Evolutionary conservation across 495 filamentous ascomycete genomes (phyloP).

Genomic region (Lepraria neglecta): DNA sequence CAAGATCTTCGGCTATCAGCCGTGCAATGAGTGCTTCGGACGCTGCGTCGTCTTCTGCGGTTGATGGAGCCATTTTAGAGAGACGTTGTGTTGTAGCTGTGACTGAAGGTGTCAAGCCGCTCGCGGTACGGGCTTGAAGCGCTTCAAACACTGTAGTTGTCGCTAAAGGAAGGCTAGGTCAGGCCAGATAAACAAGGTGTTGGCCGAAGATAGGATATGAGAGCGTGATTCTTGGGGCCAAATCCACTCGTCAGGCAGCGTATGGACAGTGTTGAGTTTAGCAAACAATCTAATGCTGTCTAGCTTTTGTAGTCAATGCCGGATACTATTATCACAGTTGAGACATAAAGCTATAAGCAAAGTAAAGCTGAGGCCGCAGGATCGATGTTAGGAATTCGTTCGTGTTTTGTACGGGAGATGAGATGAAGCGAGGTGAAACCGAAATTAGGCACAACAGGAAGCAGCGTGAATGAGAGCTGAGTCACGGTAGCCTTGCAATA

Average conservation of each 20-base stretch:
- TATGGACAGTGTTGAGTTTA: not conserved
- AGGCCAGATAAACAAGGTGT: not conserved
- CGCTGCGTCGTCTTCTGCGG: slow-evolving; percentile 12
- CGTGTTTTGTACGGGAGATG: not conserved
- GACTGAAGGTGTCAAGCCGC: not conserved
- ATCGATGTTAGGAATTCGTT: too few species aligned
- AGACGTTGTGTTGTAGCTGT: not conserved
- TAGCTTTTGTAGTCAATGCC: too few species aligned
- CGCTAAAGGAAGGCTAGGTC: not conserved
- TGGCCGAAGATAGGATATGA: not conserved
- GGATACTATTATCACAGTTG: too few species aligned
- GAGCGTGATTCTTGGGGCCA: not conserved
- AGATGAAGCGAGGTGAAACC: not conserved
- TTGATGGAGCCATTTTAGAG: not conserved
- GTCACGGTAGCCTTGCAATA: not conserved
- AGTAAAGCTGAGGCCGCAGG: not conserved
- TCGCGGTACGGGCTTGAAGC: too few species aligned
- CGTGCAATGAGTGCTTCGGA: slow-evolving; percentile 19
- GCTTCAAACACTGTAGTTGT: not conserved
- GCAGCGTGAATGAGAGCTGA: not conserved
- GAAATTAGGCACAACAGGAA: not conserved
- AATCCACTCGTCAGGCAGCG: not conserved
- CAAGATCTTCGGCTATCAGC: slow-evolving; percentile 18
- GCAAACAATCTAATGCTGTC: too few species aligned
- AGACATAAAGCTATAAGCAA: not conserved